Conservation (phyloP, 1,284 basidiomycete genomes). For the Ustilago curta region DNA sequence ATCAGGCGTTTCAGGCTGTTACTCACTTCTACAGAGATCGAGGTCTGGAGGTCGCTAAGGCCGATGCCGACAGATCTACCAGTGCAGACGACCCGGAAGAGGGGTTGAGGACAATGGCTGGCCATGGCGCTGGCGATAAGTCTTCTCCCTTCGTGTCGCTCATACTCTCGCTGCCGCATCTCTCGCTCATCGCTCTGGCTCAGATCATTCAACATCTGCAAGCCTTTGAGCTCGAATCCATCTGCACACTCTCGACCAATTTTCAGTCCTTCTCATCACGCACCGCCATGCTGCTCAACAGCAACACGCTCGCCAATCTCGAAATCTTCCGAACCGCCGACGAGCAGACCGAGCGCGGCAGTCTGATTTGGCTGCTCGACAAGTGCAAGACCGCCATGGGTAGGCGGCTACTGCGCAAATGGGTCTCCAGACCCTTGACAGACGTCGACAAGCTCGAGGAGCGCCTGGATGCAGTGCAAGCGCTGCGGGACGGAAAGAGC, state of each 20-base stretch:
- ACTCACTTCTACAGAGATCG: constrained; percentile 76
- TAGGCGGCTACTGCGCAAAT: constrained; percentile 81
- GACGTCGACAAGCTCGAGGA: constrained; percentile 77
- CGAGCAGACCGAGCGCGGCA: constrained; percentile 77
- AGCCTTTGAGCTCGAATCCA: constrained; percentile 76
- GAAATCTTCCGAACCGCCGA: constrained; percentile 72
- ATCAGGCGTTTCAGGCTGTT: constrained; percentile 80
- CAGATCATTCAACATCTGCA: constrained; percentile 82
- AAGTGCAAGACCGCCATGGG: constrained; percentile 87
- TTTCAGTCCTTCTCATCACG: constrained; percentile 77
- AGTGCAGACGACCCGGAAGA: not conserved
- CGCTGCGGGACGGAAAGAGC: constrained; percentile 75
- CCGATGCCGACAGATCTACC: too few relatives aligned
- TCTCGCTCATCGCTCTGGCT: constrained; percentile 80
- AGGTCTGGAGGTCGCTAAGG: not conserved
- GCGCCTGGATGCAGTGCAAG: constrained; percentile 85
- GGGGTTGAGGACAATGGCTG: constrained; percentile 20
- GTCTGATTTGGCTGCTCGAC: constrained; percentile 87
- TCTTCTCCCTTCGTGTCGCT: constrained; percentile 22
- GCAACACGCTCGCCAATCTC: constrained; percentile 87
- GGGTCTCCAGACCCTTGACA: constrained; percentile 87
- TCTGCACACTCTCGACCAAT: constrained; percentile 71
- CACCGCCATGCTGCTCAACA: constrained; percentile 87
- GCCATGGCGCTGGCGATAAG: constrained; percentile 2
- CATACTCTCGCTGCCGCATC: constrained; percentile 63